Percentiles rank a stretch among this genome's conserved stretches.
Conservation (phyloP, 2,329 filamentous ascomycete genomes). For the Trematosphaeria pertusa region DNA sequence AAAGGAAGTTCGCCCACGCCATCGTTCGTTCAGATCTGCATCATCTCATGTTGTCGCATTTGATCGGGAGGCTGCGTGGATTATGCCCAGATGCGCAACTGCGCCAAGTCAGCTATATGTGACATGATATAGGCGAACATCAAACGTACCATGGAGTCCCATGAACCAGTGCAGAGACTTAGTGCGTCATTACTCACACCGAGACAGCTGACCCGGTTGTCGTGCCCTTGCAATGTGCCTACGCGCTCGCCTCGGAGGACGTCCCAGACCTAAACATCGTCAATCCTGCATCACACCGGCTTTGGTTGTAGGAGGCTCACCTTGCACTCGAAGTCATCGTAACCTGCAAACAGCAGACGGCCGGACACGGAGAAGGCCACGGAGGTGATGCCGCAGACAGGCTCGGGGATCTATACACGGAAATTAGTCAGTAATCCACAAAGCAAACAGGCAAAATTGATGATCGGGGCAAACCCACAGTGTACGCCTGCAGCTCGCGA, state of each 20-base stretch:
- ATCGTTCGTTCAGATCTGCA: slow-evolving; percentile 38
- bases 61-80: slow-evolving; percentile 21
- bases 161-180: slow-evolving; percentile 98
- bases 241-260: slow-evolving; percentile 96
- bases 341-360: slow-evolving; percentile 92
- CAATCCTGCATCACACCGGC: too few species aligned
- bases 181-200: slow-evolving; percentile 99
- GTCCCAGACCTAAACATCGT: slow-evolving; percentile 96
- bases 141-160: slow-evolving; percentile 92
- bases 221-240: slow-evolving; percentile 93
- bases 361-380: slow-evolving; percentile 98
- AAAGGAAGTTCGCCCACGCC: slow-evolving; percentile 35
- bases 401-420: slow-evolving; percentile 84
- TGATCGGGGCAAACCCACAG: slow-evolving; percentile 54
- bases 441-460: slow-evolving; percentile 1
- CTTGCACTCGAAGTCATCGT: slow-evolving; percentile 99
- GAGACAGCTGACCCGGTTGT: slow-evolving; percentile 98
- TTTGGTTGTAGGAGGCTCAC: too few species aligned
- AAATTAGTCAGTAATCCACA: slow-evolving; percentile 32
- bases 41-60: slow-evolving; percentile 39
- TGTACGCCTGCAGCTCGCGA: slow-evolving; percentile 74
- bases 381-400: slow-evolving; percentile 96
- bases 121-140: slow-evolving; percentile 5
- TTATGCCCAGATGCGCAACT: slow-evolving; percentile 63
- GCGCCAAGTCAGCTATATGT: slow-evolving; percentile 31